These are phyloP conservation scores for Oryza officinalis DNA, from an alignment of 176 grass and related monocot species.

Conservation along the genomic window DNA sequence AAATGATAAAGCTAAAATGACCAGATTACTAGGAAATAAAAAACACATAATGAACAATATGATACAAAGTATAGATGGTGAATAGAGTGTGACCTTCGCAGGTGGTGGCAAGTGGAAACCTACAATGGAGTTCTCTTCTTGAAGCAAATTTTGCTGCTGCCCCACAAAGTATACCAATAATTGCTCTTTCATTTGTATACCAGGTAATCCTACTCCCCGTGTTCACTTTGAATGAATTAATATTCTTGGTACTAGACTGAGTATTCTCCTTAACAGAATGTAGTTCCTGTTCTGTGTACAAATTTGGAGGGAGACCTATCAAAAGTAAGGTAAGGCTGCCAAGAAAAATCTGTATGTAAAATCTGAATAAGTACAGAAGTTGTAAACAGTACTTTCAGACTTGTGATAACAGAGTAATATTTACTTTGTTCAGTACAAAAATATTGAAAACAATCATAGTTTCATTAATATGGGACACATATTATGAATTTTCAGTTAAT, in stretches of 20 bases:
- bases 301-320: slow-evolving; percentile 87
- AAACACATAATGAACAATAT: not conserved
- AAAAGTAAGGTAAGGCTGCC: slow-evolving; percentile 75
- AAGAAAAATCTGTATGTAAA: not conserved
- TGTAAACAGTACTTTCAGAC: not conserved
- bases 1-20: slow-evolving; percentile 24
- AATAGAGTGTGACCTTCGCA: slow-evolving; percentile 27
- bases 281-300: slow-evolving; percentile 91
- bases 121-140: slow-evolving; percentile 84
- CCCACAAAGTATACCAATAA: slow-evolving; percentile 92
- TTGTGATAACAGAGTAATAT: slow-evolving; percentile 10
- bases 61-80: slow-evolving; percentile 15
- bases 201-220: slow-evolving; percentile 54
- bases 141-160: slow-evolving; percentile 69
- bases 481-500: not conserved
- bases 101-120: slow-evolving; percentile 70
- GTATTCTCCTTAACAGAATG: slow-evolving; percentile 70
- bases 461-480: slow-evolving; percentile 1
- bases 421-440: not conserved
- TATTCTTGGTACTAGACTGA: slow-evolving; percentile 34
- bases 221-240: slow-evolving; percentile 10
- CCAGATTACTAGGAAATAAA: slow-evolving; percentile 16
- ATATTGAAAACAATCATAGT: not conserved
- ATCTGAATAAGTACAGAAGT: not conserved
- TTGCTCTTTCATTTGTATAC: slow-evolving; percentile 94